Percentiles rank a stretch among this genome's conserved stretches.
Conservation (phyloP, 495 filamentous ascomycete genomes). For the Aspergillus bridgeri region DNA sequence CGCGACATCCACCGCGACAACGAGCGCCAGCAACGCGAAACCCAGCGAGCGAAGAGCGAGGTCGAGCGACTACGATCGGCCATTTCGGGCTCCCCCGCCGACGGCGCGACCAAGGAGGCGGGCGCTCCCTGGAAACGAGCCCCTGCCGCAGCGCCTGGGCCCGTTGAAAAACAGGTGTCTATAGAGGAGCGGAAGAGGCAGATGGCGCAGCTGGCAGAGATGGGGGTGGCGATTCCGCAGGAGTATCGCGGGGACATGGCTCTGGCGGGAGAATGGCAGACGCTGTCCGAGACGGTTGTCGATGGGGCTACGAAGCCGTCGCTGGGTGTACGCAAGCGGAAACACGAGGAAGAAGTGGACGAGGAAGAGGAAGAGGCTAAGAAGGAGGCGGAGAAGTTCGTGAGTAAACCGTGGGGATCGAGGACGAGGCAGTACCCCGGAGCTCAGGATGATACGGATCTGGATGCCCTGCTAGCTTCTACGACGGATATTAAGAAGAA, state of each 20-base stretch:
- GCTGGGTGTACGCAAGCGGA: slow-evolving; percentile 65
- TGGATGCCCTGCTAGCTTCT: slow-evolving; percentile 65
- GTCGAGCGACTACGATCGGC: slow-evolving; percentile 82
- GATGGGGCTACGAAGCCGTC: slow-evolving; percentile 36
- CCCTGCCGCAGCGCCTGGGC: slow-evolving; percentile 18
- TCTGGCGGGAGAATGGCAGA: slow-evolving; percentile 87
- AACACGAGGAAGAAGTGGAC: slow-evolving; percentile 55
- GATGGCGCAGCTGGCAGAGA: slow-evolving; percentile 77
- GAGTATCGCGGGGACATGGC: slow-evolving; percentile 77
- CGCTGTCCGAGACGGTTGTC: slow-evolving; percentile 55
- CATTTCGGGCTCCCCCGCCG: slow-evolving; percentile 44
- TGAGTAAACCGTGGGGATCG: slow-evolving; percentile 73
- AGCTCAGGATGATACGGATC: slow-evolving; percentile 51
- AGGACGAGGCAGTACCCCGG: slow-evolving; percentile 63
- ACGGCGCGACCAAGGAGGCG: slow-evolving; percentile 18
- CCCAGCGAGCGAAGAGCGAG: slow-evolving; percentile 78
- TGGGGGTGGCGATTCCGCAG: slow-evolving; percentile 84
- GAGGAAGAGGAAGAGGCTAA: slow-evolving; percentile 60
- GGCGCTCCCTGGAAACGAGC: slow-evolving; percentile 28
- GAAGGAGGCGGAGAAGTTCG: slow-evolving; percentile 58
- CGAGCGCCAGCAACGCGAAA: slow-evolving; percentile 72
- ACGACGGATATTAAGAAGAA: slow-evolving; percentile 48
- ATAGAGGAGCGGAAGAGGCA: slow-evolving; percentile 76
- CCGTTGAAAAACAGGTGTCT: slow-evolving; percentile 40
- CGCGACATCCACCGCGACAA: slow-evolving; percentile 80